Evolutionary conservation across 352 stramenopile species (phyloP).

Genomic region (Pythium diclinum): DNA sequence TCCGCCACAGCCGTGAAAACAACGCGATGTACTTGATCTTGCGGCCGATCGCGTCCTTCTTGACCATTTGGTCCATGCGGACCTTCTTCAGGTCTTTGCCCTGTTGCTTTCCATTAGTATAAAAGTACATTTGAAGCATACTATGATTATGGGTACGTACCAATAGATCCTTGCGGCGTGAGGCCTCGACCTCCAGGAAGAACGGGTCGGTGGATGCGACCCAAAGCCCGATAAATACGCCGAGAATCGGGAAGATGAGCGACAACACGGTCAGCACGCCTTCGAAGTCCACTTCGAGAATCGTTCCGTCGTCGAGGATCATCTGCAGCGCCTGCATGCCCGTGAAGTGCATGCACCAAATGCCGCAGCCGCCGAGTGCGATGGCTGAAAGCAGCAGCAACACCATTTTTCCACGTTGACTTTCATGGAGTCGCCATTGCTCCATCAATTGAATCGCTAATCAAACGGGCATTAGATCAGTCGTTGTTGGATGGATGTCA

Average conservation of each 20-base stretch:
- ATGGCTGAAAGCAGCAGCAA: slow-evolving; percentile 42
- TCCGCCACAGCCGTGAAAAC: slow-evolving; percentile 55
- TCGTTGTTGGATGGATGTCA: slow-evolving; percentile 12
- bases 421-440: slow-evolving; percentile 44
- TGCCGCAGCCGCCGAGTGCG: slow-evolving; percentile 57
- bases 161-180: slow-evolving; percentile 49
- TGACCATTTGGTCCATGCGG: slow-evolving; percentile 40
- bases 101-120: slow-evolving; percentile 11
- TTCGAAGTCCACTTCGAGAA: slow-evolving; percentile 57
- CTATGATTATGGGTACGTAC: slow-evolving; percentile 4
- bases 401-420: slow-evolving; percentile 36
- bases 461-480: slow-evolving; percentile 5
- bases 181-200: slow-evolving; percentile 62
- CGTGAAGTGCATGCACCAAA: slow-evolving; percentile 77
- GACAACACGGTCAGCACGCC: slow-evolving; percentile 49
- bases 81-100: slow-evolving; percentile 35
- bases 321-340: slow-evolving; percentile 63
- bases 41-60: slow-evolving; percentile 15
- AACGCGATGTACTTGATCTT: slow-evolving; percentile 42
- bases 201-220: slow-evolving; percentile 62
- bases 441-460: slow-evolving; percentile 70
- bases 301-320: slow-evolving; percentile 35
- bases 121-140: too few relatives aligned
- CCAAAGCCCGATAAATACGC: slow-evolving; percentile 53
- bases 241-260: slow-evolving; percentile 48